Evolutionary conservation across 148 eudicot genomes (phyloP).

Genomic region (Silene uniflora): DNA sequence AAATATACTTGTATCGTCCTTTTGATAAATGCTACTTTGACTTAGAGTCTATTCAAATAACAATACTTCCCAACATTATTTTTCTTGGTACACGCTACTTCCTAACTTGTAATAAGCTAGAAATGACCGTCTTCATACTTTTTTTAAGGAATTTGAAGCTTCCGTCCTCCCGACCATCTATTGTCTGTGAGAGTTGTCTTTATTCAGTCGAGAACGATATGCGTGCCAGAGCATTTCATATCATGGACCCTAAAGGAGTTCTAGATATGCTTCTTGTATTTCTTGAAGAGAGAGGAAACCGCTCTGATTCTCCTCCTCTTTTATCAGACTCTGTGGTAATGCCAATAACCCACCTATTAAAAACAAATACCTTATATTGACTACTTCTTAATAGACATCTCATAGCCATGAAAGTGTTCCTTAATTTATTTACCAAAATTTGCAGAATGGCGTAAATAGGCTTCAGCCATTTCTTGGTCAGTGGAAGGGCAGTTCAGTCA

Average conservation of each 20-base stretch:
- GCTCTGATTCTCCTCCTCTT: conserved; percentile 40
- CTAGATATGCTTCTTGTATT: conserved; percentile 82
- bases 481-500: conserved; percentile 81
- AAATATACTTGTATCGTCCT: neutral
- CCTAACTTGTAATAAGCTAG: neutral
- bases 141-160: conserved; percentile 79
- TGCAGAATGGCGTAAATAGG: conserved; percentile 50
- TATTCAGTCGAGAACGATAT: conserved; percentile 62
- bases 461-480: conserved; percentile 70
- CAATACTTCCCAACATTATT: too few relatives aligned
- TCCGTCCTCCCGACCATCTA: conserved; percentile 79
- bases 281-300: conserved; percentile 66
- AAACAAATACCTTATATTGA: neutral
- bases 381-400: neutral
- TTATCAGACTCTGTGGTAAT: conserved; percentile 47
- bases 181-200: conserved; percentile 92
- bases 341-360: neutral
- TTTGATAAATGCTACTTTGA: neutral
- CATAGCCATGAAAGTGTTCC: neutral
- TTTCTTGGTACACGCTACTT: neutral
- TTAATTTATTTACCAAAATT: conserved; percentile 7
- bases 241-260: conserved; percentile 78
- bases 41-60: neutral
- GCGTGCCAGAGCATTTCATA: conserved; percentile 87
- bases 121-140: neutral